A percentile compares a stretch with the other conserved stretches of the same genome.
Conservation (phyloP, 2,329 filamentous ascomycete genomes). For the Hymenoscyphus albidus region DNA sequence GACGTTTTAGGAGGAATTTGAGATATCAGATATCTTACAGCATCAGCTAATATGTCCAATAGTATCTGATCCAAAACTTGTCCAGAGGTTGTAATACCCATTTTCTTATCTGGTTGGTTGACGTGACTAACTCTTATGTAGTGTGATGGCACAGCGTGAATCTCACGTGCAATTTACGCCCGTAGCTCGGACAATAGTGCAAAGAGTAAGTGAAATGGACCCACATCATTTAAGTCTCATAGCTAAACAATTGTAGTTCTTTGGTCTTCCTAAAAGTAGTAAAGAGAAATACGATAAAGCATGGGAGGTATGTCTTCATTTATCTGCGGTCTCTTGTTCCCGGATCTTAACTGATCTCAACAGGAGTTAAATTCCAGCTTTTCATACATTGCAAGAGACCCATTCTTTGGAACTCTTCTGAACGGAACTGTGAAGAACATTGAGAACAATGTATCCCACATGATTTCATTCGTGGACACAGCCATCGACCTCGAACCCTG, state of each 20-base stretch:
- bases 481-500: constrained; percentile 59
- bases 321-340: constrained; percentile 27
- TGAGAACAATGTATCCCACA: constrained; percentile 46
- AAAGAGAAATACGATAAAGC: constrained; percentile 24
- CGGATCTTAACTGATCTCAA: constrained; percentile 36
- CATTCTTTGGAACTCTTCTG: constrained; percentile 42
- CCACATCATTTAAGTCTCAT: background rate
- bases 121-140: constrained; percentile 16
- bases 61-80: constrained; percentile 28
- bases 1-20: background rate
- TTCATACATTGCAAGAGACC: constrained; percentile 43
- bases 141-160: constrained; percentile 28
- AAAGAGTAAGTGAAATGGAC: constrained; percentile 19
- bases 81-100: constrained; percentile 20
- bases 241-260: constrained; percentile 26
- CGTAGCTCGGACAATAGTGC: constrained; percentile 22
- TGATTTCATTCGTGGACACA: constrained; percentile 57
- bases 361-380: constrained; percentile 35
- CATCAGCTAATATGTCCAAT: constrained; percentile 1
- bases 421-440: constrained; percentile 38
- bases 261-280: constrained; percentile 27
- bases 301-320: constrained; percentile 25
- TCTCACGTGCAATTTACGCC: constrained; percentile 21
- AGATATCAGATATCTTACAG: background rate
- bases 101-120: background rate